phyloP scores from a whole-genome alignment of 164 flowering plant species.

The Pachysandra terminalis region DNA sequence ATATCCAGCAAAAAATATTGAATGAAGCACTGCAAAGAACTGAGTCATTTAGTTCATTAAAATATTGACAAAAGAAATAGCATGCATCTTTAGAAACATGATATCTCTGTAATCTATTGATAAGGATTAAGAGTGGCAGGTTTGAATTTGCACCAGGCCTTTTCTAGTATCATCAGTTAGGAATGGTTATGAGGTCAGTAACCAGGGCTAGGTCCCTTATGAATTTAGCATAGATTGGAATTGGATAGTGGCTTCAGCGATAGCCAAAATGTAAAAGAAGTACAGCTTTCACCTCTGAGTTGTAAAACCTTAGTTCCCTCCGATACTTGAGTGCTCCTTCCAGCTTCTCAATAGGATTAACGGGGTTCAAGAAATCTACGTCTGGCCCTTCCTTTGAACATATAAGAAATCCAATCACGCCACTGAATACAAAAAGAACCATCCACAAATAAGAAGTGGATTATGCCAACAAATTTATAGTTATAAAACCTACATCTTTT shows the following conservation, averaged over 20 bases:
- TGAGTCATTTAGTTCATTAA: too few species aligned
- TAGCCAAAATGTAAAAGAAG: background rate
- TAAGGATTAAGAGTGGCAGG: background rate
- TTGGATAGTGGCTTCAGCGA: background rate
- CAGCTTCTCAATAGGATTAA: conserved; percentile 92
- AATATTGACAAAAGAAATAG: too few species aligned
- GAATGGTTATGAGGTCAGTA: background rate
- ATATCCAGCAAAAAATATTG: too few species aligned
- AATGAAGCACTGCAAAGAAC: too few species aligned
- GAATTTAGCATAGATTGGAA: too few species aligned
- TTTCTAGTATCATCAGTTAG: background rate
- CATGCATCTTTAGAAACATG: too few species aligned
- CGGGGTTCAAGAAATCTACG: conserved; percentile 76
- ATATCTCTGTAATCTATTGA: too few species aligned
- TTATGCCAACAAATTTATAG: background rate
- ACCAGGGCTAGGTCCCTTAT: background rate
- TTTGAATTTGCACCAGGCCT: background rate
- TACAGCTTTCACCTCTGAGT: conserved; percentile 62
- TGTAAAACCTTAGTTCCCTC: conserved; percentile 84
- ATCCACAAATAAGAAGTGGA: background rate
- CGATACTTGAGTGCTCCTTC: conserved; percentile 55
- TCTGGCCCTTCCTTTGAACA: conserved; percentile 88
- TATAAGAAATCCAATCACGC: conserved; percentile 85
- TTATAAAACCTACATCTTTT: background rate
- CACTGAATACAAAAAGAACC: conserved; percentile 40